These are phyloP conservation scores for Biscutella laevigata DNA, from an alignment of 441 rosid species.

Conservation along the genomic window DNA sequence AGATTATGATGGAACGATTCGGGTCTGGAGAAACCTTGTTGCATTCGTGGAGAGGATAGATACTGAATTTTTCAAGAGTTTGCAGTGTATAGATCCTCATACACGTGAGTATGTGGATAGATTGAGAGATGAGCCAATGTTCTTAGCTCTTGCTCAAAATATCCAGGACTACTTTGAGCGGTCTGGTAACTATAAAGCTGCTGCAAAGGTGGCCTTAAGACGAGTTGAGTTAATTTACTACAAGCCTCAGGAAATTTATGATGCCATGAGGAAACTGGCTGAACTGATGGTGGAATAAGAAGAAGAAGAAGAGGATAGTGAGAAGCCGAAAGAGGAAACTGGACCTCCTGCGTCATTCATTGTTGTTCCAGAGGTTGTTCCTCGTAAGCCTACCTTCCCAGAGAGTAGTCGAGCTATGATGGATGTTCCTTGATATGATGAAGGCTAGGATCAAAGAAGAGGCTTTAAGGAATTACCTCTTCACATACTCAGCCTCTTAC, in stretches of 20 bases:
- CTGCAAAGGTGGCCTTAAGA: constrained; percentile 55
- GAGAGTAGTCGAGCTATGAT: constrained; percentile 60
- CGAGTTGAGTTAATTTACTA: constrained; percentile 62
- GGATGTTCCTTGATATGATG: constrained; percentile 59
- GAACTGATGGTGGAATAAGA: constrained; percentile 40
- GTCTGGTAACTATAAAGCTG: constrained; percentile 44
- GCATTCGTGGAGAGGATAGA: constrained; percentile 69
- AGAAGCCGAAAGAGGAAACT: constrained; percentile 37
- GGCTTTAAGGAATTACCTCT: constrained; percentile 57
- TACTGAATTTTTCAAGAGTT: constrained; percentile 65
- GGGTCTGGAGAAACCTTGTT: constrained; percentile 73
- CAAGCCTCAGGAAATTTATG: constrained; percentile 71
- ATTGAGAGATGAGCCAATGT: constrained; percentile 59
- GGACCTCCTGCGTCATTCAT: constrained; percentile 49
- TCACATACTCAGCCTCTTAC: constrained; percentile 45
- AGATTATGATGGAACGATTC: constrained; percentile 42
- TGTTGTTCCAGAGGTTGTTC: constrained; percentile 49
- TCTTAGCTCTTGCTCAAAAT: constrained; percentile 57
- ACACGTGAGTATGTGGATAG: constrained; percentile 69
- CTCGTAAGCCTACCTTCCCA: constrained; percentile 65
- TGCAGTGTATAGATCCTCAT: constrained; percentile 75
- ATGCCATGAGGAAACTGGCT: constrained; percentile 68
- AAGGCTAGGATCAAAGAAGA: constrained; percentile 64
- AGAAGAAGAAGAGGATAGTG: constrained; percentile 36
- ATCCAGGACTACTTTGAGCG: constrained; percentile 57